Evolutionary conservation across 2,329 filamentous ascomycete genomes (phyloP).

Genomic region (Clarireedia hainanense): DNA sequence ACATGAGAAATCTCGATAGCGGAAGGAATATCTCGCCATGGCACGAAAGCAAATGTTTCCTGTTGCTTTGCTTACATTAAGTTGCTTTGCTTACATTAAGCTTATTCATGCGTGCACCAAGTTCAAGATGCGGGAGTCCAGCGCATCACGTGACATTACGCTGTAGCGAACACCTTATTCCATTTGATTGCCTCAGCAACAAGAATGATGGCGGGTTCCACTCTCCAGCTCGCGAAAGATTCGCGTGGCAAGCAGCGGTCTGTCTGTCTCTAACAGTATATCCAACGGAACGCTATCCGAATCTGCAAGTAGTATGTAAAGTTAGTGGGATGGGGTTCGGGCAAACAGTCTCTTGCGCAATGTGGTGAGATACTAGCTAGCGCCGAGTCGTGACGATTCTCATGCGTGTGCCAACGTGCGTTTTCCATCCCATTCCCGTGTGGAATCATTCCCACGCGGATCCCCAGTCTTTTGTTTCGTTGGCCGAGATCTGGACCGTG

Average conservation of each 20-base stretch:
- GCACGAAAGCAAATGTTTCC: not conserved
- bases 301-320: slow-evolving; percentile 6
- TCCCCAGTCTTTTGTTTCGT: not conserved
- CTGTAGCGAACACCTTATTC: not conserved
- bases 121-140: not conserved
- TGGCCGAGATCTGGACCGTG: not conserved
- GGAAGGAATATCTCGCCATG: not conserved
- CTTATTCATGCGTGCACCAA: slow-evolving; percentile 5
- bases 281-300: slow-evolving; percentile 5
- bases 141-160: not conserved
- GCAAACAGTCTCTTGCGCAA: slow-evolving; percentile 9
- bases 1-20: slow-evolving; percentile 1
- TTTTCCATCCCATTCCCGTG: not conserved
- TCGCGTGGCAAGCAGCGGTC: slow-evolving; percentile 10
- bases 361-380: slow-evolving; percentile 6
- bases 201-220: not conserved
- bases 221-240: not conserved
- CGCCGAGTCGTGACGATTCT: slow-evolving; percentile 1
- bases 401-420: slow-evolving; percentile 7
- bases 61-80: slow-evolving; percentile 2
- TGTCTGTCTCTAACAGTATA: slow-evolving; percentile 1
- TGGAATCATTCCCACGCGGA: slow-evolving; percentile 1
- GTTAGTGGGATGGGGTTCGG: slow-evolving; percentile 1
- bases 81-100: slow-evolving; percentile 7
- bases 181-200: slow-evolving; percentile 7